Conservation (phyloP, 1,284 basidiomycete species). For the Nidula niveotomentosa region DNA sequence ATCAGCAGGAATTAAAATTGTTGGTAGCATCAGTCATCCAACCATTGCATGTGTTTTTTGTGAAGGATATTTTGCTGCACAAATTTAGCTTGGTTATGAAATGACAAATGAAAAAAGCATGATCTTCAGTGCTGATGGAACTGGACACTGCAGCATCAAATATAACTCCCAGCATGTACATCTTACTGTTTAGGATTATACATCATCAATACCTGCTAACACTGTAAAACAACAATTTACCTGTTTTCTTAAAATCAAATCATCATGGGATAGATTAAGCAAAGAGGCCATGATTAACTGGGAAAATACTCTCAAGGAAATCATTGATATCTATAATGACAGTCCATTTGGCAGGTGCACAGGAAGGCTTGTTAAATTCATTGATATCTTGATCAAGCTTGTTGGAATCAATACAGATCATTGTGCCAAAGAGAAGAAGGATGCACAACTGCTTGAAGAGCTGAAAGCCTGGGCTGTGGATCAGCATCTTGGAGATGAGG, state of each 20-base stretch:
- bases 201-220: neutral
- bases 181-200: conserved; percentile 12
- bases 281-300: conserved; percentile 10
- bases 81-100: conserved; percentile 18
- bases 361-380: conserved; percentile 5
- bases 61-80: conserved; percentile 13
- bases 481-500: conserved; percentile 15
- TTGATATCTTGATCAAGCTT: conserved; percentile 12
- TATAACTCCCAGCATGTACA: conserved; percentile 15
- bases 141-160: conserved; percentile 13
- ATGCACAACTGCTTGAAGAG: conserved; percentile 12
- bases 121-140: conserved; percentile 19
- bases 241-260: conserved; percentile 13
- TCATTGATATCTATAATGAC: conserved; percentile 9
- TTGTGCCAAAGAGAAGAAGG: conserved; percentile 19
- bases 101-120: conserved; percentile 9
- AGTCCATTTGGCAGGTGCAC: conserved; percentile 14
- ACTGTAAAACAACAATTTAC: conserved; percentile 4
- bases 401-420: conserved; percentile 22
- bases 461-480: conserved; percentile 12
- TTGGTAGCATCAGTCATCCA: conserved; percentile 6
- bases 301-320: conserved; percentile 6
- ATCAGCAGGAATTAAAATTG: conserved; percentile 8
- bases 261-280: conserved; percentile 11
- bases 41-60: conserved; percentile 7